These are phyloP conservation scores for Xylaria sp. DNA, from an alignment of 2,329 filamentous ascomycete genomes.

Conservation along the genomic window DNA sequence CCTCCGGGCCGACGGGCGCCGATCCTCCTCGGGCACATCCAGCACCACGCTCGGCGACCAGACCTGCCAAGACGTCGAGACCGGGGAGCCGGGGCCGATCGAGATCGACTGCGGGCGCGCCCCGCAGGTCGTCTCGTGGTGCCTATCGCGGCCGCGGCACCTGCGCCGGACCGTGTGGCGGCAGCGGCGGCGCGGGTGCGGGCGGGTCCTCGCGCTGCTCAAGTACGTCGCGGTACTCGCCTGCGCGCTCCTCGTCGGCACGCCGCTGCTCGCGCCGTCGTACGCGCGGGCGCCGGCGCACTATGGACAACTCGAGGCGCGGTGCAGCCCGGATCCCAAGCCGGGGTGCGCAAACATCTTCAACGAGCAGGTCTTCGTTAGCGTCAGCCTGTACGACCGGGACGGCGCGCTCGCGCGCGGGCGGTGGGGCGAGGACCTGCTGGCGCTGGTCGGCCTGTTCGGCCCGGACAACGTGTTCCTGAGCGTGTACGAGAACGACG, in stretches of 20 bases:
- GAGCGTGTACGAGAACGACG: constrained; percentile 75
- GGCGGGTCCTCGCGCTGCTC: constrained; percentile 16
- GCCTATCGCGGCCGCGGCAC: constrained; percentile 20
- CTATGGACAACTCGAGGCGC: constrained; percentile 38
- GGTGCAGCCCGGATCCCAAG: constrained; percentile 34
- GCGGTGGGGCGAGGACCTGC: constrained; percentile 63
- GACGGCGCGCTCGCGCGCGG: constrained; percentile 63
- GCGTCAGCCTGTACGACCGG: constrained; percentile 69
- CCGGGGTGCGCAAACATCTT: constrained; percentile 43
- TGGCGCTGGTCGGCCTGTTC: constrained; percentile 65
- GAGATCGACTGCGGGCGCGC: no score
- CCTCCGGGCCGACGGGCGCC: no score
- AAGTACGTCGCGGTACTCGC: constrained; percentile 34
- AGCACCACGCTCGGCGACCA: no score
- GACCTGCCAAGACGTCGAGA: no score
- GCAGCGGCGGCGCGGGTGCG: constrained; percentile 19
- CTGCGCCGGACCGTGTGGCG: constrained; percentile 29
- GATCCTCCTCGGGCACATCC: no score
- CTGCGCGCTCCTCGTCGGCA: constrained; percentile 37
- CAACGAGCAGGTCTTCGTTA: constrained; percentile 73
- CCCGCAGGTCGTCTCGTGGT: no score
- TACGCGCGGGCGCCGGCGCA: constrained; percentile 46
- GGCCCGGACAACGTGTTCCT: constrained; percentile 70
- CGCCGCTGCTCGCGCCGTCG: constrained; percentile 46
- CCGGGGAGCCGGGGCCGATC: no score